Percentiles rank a stretch among this genome's conserved stretches.
Evolutionary conservation across 1,284 basidiomycete genomes (phyloP).

Genomic region (Hortiboletus rubellus): DNA sequence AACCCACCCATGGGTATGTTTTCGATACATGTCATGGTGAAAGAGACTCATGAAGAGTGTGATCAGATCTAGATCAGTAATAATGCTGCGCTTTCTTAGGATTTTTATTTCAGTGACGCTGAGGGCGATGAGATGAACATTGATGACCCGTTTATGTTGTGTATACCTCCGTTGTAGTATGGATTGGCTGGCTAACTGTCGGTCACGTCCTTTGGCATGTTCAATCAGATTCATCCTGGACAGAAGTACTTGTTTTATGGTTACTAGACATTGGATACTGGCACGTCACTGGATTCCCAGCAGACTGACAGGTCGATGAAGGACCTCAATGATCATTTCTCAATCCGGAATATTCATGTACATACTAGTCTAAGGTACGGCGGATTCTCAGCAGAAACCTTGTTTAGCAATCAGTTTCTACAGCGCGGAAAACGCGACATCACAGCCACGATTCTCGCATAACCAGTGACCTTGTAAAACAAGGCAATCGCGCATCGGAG

Average conservation of each 20-base stretch:
- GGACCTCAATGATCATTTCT: too few species aligned
- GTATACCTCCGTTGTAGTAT: constrained; percentile 6
- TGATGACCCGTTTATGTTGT: background rate
- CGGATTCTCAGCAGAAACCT: too few species aligned
- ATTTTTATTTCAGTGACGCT: background rate
- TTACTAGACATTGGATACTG: background rate
- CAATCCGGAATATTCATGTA: too few species aligned
- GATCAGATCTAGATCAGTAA: background rate
- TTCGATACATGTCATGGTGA: background rate
- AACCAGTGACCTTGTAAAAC: too few species aligned
- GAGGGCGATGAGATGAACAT: background rate
- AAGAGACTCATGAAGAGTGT: background rate
- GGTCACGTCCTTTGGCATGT: background rate
- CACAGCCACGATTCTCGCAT: too few species aligned
- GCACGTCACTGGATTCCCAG: background rate
- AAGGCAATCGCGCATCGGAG: too few species aligned
- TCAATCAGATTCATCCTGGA: background rate
- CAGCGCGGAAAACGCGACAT: too few species aligned
- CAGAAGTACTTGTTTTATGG: background rate
- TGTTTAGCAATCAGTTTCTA: too few species aligned
- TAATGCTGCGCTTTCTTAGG: background rate
- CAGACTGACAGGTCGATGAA: too few species aligned
- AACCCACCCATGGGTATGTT: constrained; percentile 10
- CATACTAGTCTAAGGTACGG: too few species aligned
- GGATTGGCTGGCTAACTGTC: background rate